Evolutionary conservation across 2,329 filamentous ascomycete genomes (phyloP).

Genomic region (Trichothecium sympodiale): DNA sequence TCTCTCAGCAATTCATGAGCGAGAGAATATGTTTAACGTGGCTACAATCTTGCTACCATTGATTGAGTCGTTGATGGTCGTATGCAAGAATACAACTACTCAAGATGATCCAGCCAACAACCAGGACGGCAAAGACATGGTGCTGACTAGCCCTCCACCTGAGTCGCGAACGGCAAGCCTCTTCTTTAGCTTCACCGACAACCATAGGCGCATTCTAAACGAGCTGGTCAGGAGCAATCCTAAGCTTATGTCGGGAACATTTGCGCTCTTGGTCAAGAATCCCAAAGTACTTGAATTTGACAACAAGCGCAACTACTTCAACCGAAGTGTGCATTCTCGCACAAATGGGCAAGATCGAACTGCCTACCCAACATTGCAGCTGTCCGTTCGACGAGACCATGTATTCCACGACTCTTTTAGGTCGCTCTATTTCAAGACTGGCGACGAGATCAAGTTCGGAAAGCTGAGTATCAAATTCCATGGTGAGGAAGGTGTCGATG

Average conservation of each 20-base stretch:
- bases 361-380: slow-evolving; percentile 61
- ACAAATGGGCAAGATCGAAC: slow-evolving; percentile 50
- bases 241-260: slow-evolving; percentile 96
- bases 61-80: slow-evolving; percentile 96
- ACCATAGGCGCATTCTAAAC: slow-evolving; percentile 94
- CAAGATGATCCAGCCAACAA: slow-evolving; percentile 50
- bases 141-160: slow-evolving; percentile 61
- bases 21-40: slow-evolving; percentile 93
- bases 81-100: slow-evolving; percentile 92
- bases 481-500: slow-evolving; percentile 94
- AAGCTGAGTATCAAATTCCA: slow-evolving; percentile 97
- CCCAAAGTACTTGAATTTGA: slow-evolving; percentile 98
- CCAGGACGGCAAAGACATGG: slow-evolving; percentile 52
- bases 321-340: slow-evolving; percentile 69
- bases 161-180: slow-evolving; percentile 76
- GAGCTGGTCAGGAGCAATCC: slow-evolving; percentile 95
- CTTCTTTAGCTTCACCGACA: slow-evolving; percentile 96
- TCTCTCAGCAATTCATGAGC: slow-evolving; percentile 75
- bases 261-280: slow-evolving; percentile 92
- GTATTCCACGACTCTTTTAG: slow-evolving; percentile 99
- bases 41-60: slow-evolving; percentile 89
- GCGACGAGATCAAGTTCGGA: slow-evolving; percentile 97
- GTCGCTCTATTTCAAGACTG: slow-evolving; percentile 92
- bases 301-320: slow-evolving; percentile 99
- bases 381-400: slow-evolving; percentile 83